Evolutionary conservation across 192 early-diverging fungal genomes (phyloP).

Genomic region (Backusella westeae): DNA sequence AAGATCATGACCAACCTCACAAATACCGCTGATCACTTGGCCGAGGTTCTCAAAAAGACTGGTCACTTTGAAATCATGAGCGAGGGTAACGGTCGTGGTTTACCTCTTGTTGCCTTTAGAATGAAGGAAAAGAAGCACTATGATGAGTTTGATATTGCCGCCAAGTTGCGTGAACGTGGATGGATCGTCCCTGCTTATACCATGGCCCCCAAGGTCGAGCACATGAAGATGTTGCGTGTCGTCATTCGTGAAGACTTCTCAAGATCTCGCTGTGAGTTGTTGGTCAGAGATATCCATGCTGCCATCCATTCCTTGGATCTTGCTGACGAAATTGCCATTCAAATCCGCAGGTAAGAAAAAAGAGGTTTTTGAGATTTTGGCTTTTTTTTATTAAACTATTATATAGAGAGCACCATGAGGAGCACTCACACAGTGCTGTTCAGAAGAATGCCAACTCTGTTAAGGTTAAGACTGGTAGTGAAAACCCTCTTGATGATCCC

Average conservation of each 20-base stretch:
- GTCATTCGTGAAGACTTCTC: constrained; percentile 59
- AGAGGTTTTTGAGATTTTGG: background rate
- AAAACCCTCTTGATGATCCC: background rate
- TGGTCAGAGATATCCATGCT: constrained; percentile 27
- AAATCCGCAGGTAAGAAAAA: constrained; percentile 12
- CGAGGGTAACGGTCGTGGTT: constrained; percentile 38
- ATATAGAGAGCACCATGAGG: background rate
- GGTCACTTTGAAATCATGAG: constrained; percentile 59
- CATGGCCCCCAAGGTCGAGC: constrained; percentile 44
- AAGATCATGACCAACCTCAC: constrained; percentile 63
- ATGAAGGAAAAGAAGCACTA: constrained; percentile 40
- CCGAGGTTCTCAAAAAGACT: constrained; percentile 50
- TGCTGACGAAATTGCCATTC: constrained; percentile 1
- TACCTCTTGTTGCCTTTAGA: constrained; percentile 66
- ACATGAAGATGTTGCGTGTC: constrained; percentile 59
- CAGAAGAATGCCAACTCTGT: background rate
- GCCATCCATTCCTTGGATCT: constrained; percentile 23
- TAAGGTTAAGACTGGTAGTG: background rate
- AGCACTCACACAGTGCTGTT: constrained; percentile 6
- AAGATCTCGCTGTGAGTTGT: constrained; percentile 22
- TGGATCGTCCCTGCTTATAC: constrained; percentile 78
- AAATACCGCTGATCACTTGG: constrained; percentile 55
- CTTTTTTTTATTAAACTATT: background rate
- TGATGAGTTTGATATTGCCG: constrained; percentile 54
- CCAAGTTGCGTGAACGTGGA: constrained; percentile 58